Base-by-base conservation (phyloP, 805 yeast genomes). In the Helenozyma baotianmanensis region DNA sequence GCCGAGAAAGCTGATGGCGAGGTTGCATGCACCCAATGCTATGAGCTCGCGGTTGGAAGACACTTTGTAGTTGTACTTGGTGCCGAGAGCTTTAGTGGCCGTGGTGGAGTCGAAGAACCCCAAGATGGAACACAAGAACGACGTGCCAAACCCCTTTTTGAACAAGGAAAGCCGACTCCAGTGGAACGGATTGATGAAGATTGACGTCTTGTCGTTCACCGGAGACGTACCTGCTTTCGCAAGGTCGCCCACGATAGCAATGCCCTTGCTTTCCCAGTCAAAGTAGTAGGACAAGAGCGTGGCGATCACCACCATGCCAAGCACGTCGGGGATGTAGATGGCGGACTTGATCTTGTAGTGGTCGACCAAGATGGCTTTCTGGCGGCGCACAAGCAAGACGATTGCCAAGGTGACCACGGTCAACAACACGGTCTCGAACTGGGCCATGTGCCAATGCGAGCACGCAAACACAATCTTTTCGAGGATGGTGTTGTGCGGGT, bases 51-150 rank as follows among this genome's bases (percentile, higher is more conserved):
- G 43, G 37, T 60, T 60, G 17, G 62, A 45, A 4, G 59, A 51
- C 6, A 57, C 58, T 21, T 49, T 47, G 39, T 54, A 60, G 47
- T 60, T 54, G 38, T 56, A 55, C 33, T 54, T 50, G 4, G 59
- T 48, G 6, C 60, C 55, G 19, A 60, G 39, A 3, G 62, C 51
- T 33, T 58, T 59, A 3, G 59, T 48, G 7, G 64, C 64, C 3
- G 59, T 56, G n/a, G 58, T 54, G 30, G 60, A 54, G 45, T 60
- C 65, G 38, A 60, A 54, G 31, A 56, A 56, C 2, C 65, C 65
- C 19, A 60, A 42, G 7, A 58, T 50, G 7, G 62, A 51, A 38
- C 62, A 57, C 19, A 59, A 27, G 32, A 60, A 53, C n/a, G 60
- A 51, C 2, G 62, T 56, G 14, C 54, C 35, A 29, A 56, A 56